Conservation (phyloP, 2,329 filamentous ascomycete species). For the Aspergillus eucalypticola region DNA sequence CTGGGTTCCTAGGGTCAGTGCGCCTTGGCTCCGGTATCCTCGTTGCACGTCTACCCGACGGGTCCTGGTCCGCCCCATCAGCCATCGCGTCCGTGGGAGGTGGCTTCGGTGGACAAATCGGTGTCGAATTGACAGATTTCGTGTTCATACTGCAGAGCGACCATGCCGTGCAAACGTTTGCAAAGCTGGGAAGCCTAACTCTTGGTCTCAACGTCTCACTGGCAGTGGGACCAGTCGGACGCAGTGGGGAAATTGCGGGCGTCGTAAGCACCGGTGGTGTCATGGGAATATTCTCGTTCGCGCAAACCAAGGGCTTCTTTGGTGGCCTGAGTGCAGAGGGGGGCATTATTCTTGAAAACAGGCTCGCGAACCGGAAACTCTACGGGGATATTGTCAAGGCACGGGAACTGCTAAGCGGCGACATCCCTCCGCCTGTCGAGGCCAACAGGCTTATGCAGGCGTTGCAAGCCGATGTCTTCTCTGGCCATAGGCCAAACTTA, state of each 20-base stretch:
- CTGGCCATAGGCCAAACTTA: neutral
- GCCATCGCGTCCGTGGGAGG: slow-evolving; percentile 47
- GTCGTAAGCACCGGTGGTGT: slow-evolving; percentile 83
- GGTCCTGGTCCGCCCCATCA: slow-evolving; percentile 50
- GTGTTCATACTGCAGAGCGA: slow-evolving; percentile 95
- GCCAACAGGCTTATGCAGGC: slow-evolving; percentile 80
- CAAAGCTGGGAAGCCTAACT: slow-evolving; percentile 82
- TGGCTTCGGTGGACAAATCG: slow-evolving; percentile 48
- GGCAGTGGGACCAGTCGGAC: slow-evolving; percentile 87
- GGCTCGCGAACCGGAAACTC: slow-evolving; percentile 91
- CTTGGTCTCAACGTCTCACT: slow-evolving; percentile 92
- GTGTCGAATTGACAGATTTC: slow-evolving; percentile 60
- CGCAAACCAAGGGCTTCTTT: slow-evolving; percentile 93
- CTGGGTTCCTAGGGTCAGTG: slow-evolving; percentile 48
- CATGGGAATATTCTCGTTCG: slow-evolving; percentile 90
- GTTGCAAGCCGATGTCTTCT: slow-evolving; percentile 66
- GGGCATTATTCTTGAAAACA: slow-evolving; percentile 82
- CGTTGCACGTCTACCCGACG: slow-evolving; percentile 47
- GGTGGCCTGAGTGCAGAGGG: slow-evolving; percentile 90
- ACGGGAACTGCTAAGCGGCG: slow-evolving; percentile 74
- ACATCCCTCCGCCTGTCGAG: slow-evolving; percentile 72
- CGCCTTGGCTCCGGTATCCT: slow-evolving; percentile 51
- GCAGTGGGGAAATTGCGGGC: slow-evolving; percentile 90
- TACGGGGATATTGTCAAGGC: slow-evolving; percentile 82
- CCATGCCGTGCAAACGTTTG: slow-evolving; percentile 83